Conservation (phyloP, 257 asterid species). For the Eustoma russellianum region DNA sequence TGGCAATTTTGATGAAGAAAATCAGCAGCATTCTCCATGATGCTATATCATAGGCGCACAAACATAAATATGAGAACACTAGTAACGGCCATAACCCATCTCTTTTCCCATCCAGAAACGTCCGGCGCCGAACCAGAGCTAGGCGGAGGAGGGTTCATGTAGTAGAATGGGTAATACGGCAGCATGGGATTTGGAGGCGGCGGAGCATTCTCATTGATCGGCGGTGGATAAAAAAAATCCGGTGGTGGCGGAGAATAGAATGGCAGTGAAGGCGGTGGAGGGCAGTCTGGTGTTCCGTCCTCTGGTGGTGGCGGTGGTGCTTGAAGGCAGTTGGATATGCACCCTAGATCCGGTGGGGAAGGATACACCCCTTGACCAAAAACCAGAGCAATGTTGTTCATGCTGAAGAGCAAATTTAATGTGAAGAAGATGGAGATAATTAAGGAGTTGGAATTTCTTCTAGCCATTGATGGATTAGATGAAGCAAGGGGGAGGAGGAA, state of each 20-base stretch:
- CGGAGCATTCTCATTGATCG: slow-evolving; percentile 3
- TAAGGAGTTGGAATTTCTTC: neutral
- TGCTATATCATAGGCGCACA: neutral
- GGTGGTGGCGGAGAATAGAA: neutral
- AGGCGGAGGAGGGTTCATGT: slow-evolving; percentile 7
- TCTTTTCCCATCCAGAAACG: neutral
- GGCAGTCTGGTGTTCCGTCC: neutral
- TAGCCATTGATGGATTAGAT: slow-evolving; percentile 5
- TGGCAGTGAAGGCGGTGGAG: neutral
- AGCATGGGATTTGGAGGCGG: slow-evolving; percentile 9
- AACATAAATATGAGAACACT: neutral
- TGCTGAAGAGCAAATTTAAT: neutral
- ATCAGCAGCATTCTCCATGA: neutral
- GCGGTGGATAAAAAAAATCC: neutral
- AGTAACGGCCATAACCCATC: neutral
- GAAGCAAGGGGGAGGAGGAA: too few relatives aligned
- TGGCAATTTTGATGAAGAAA: neutral
- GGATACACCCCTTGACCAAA: slow-evolving; percentile 2
- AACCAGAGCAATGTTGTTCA: neutral
- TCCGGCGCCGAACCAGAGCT: neutral
- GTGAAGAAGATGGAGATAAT: neutral
- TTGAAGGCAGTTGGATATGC: slow-evolving; percentile 2
- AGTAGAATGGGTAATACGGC: slow-evolving; percentile 12
- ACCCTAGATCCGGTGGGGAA: slow-evolving; percentile 4
- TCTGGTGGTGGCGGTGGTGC: slow-evolving; percentile 9